Percentiles rank a stretch among this genome's conserved stretches.
Evolutionary conservation across 495 filamentous ascomycete genomes (phyloP).

Genomic region (Aspergillus avenaceus): DNA sequence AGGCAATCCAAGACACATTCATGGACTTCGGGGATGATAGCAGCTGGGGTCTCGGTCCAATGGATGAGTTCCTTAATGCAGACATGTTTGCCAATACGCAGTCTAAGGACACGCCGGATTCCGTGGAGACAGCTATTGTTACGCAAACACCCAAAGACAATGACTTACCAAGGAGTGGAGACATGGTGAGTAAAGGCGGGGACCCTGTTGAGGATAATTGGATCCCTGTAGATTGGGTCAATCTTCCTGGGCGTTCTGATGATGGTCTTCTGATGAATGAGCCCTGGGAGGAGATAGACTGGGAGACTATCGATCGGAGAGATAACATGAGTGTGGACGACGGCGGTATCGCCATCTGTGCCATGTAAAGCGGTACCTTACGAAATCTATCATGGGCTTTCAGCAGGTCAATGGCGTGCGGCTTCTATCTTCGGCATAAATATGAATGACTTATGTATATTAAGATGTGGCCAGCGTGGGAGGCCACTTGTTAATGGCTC

Average conservation of each 20-base stretch:
- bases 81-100: slow-evolving; percentile 40
- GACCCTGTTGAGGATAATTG: slow-evolving; percentile 24
- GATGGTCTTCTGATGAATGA: slow-evolving; percentile 19
- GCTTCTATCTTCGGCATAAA: slow-evolving; percentile 15
- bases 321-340: slow-evolving; percentile 22
- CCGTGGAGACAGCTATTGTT: slow-evolving; percentile 28
- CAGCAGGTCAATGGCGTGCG: slow-evolving; percentile 10
- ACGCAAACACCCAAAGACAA: slow-evolving; percentile 37
- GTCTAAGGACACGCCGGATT: slow-evolving; percentile 38
- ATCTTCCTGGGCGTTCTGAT: slow-evolving; percentile 23
- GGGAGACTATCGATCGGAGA: slow-evolving; percentile 28
- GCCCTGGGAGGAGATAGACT: slow-evolving; percentile 29
- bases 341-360: slow-evolving; percentile 22
- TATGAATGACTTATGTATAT: slow-evolving; percentile 19
- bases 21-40: slow-evolving; percentile 24
- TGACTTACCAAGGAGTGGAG: slow-evolving; percentile 15
- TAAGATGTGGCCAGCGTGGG: slow-evolving; percentile 5
- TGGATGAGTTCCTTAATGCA: slow-evolving; percentile 41
- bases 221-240: slow-evolving; percentile 31
- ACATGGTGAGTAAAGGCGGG: slow-evolving; percentile 15
- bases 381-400: slow-evolving; percentile 4
- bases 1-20: slow-evolving; percentile 41
- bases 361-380: slow-evolving; percentile 18
- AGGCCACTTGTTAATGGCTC: neutral
- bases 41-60: slow-evolving; percentile 28